A percentile compares a stretch with the other conserved stretches of the same genome.
phyloP scores from a whole-genome alignment of 371 early-diverging fungal genomes.

The Conidiobolus incongruus region DNA sequence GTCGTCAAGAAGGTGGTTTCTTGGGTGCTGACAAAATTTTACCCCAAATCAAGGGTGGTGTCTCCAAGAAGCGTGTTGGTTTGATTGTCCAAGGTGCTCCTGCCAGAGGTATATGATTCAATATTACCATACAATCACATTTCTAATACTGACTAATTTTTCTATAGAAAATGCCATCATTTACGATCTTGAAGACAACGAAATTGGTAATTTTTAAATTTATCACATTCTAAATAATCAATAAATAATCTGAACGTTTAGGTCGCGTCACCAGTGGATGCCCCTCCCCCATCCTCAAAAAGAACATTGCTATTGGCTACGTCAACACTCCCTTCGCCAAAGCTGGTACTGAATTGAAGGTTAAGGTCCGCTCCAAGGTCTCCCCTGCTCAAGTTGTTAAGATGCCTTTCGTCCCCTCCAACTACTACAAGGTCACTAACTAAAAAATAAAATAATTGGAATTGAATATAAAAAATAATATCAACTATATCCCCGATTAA shows the following conservation, averaged over 20 bases:
- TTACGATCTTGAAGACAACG: conserved; percentile 27
- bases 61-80: conserved; percentile 63
- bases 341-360: conserved; percentile 62
- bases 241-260: conserved; percentile 4
- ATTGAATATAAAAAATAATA: too few species aligned
- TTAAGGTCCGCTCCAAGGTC: conserved; percentile 65
- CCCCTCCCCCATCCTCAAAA: conserved; percentile 77
- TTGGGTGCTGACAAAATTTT: conserved; percentile 73
- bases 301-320: conserved; percentile 95
- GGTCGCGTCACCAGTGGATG: conserved; percentile 82
- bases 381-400: conserved; percentile 67
- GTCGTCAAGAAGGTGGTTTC: conserved; percentile 79
- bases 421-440: conserved; percentile 52
- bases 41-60: conserved; percentile 65
- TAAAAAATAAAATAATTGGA: too few species aligned
- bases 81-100: conserved; percentile 81
- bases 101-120: conserved; percentile 33
- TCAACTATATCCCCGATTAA: too few species aligned
- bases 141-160: neutral
- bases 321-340: conserved; percentile 73
- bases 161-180: conserved; percentile 50
- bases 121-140: neutral
- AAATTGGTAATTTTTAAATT: conserved; percentile 7
- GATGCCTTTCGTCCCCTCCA: conserved; percentile 84
- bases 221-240: conserved; percentile 5